Evolutionary conservation across 2,329 filamentous ascomycete genomes (phyloP).

Genomic region (Bipolaris zeicola): DNA sequence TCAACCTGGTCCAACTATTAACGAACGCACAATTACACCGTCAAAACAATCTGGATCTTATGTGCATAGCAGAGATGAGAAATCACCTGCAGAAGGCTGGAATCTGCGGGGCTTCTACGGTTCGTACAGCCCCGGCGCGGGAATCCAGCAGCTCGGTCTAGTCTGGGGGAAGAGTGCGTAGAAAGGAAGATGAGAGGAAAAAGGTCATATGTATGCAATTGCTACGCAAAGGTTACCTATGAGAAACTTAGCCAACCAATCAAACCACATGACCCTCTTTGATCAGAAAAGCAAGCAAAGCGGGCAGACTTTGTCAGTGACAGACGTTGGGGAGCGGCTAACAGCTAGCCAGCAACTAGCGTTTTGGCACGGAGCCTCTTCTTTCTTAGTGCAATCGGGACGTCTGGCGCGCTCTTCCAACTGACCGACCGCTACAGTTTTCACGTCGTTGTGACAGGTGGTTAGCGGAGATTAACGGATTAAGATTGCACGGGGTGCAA

Average conservation of each 20-base stretch:
- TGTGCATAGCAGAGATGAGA: not conserved
- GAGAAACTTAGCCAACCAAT: not conserved
- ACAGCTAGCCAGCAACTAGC: not conserved
- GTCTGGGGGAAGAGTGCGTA: not conserved
- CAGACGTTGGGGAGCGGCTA: not conserved
- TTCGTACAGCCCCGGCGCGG: not conserved
- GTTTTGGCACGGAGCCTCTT: not conserved
- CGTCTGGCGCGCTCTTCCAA: not conserved
- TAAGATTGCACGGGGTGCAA: not conserved
- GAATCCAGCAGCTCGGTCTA: not conserved
- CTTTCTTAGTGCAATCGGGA: not conserved
- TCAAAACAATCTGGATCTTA: not conserved
- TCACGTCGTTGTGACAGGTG: not conserved
- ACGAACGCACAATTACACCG: not conserved
- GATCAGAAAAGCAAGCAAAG: not conserved
- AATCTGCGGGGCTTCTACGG: not conserved
- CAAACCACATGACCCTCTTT: not conserved
- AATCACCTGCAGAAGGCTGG: not conserved
- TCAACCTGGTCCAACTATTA: too few relatives aligned
- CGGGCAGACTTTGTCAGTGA: not conserved
- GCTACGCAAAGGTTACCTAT: too few relatives aligned
- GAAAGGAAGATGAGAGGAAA: not conserved
- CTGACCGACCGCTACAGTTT: not conserved
- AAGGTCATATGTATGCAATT: not conserved
- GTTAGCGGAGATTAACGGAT: not conserved